Evolutionary conservation across 2,329 filamentous ascomycete species (phyloP), one percentile per base, ranked within the genome.

Genomic region (Didymella lethalis): DNA sequence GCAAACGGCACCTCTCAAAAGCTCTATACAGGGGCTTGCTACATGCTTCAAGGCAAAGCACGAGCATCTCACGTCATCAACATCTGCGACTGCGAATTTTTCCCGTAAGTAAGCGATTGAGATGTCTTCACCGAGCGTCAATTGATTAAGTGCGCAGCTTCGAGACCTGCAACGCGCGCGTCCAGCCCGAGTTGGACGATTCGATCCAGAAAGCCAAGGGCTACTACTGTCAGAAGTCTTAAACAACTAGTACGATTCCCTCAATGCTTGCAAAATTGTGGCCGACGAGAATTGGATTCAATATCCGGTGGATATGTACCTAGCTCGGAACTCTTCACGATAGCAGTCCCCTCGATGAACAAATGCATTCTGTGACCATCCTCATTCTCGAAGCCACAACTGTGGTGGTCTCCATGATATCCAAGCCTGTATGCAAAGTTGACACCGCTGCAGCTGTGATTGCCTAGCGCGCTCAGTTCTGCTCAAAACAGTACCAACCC

Each of bases 401-500:
- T 20, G 10, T 25, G 20, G 38, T 14, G 20, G 4, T 25, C 20
- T 14, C 7, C 38, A 14, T 14, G 4, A 2, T 7, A 41, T 7
- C 2, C 10, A 25, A 25, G 1, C 14, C 25, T 25, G 2, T 11
- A 7, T 44, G 16, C 41, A 44, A 20, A 8, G 28, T 6, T 43
- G 41, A 10, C 11, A 5, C 28, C n/a, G 25, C 25, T 14, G 41
- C 14, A 28, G 23, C 44, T 34, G n/a, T 23, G 14, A 10, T 20
- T 16, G 16, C 14, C 12, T 4, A 18, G 34, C 31, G 10, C 6
- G 25, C 29, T 40, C 8, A 56, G 31, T 46, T 26, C 40, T 45
- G 40, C 46, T 56, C 53, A n/a, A 45, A 49, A 23, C 57, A 59
- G 40, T 49, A 59, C 57, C 57, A 59, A 34, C 57, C 57, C 41